Evolutionary conservation across 768 basidiomycete species (phyloP).

Genomic region (Tulasnella sp.): DNA sequence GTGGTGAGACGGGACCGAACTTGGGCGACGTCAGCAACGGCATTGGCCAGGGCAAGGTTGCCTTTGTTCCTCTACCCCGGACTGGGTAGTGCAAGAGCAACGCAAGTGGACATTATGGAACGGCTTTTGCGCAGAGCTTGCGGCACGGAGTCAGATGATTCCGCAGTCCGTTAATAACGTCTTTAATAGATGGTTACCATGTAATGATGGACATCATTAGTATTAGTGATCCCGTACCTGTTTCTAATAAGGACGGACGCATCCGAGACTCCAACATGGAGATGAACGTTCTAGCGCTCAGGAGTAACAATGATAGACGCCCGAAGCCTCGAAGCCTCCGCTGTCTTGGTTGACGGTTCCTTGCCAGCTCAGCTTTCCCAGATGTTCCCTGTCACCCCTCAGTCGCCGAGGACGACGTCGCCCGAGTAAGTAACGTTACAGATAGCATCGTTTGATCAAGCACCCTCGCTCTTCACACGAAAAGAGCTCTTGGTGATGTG

Average conservation of each 20-base stretch:
- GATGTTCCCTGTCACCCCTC: not conserved
- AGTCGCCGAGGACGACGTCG: too few relatives aligned
- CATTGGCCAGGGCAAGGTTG: not conserved
- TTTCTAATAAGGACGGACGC: not conserved
- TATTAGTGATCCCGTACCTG: not conserved
- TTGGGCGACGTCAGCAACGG: not conserved
- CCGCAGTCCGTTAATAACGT: too few relatives aligned
- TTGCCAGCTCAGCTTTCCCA: not conserved
- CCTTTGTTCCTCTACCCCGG: slow-evolving; percentile 6
- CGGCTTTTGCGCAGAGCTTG: too few relatives aligned
- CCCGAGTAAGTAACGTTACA: too few relatives aligned
- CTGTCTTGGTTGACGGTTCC: not conserved
- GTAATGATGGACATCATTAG: too few relatives aligned
- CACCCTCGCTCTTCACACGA: not conserved
- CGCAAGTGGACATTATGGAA: too few relatives aligned
- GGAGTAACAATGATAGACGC: not conserved
- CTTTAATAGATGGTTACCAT: too few relatives aligned
- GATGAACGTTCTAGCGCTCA: slow-evolving; percentile 2
- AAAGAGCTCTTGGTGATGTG: not conserved
- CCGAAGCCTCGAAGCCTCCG: slow-evolving; percentile 8
- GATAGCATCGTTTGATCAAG: not conserved
- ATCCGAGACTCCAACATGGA: too few relatives aligned
- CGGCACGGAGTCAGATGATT: too few relatives aligned
- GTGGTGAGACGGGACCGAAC: not conserved
- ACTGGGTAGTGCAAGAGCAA: not conserved